A percentile compares a stretch with the other conserved stretches of the same genome.
Evolutionary conservation across 1,284 basidiomycete genomes (phyloP).

Genomic region (Meripilus lineatus): DNA sequence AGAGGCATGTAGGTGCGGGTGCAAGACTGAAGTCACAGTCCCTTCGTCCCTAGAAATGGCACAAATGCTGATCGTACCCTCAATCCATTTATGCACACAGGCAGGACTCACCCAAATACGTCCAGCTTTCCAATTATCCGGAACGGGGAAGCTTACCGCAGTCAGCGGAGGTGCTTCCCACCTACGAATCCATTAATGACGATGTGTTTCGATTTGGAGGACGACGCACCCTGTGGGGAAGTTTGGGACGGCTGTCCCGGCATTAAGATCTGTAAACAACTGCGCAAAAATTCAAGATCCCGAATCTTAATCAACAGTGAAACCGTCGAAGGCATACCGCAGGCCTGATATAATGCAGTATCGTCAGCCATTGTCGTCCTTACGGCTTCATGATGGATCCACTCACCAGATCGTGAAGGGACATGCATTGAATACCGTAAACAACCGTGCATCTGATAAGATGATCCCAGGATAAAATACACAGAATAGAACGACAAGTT

Average conservation of each 20-base stretch:
- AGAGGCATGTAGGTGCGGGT: constrained; percentile 35
- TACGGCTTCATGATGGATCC: background rate
- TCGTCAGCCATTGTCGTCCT: background rate
- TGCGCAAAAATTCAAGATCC: constrained; percentile 3
- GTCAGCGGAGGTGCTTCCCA: constrained; percentile 30
- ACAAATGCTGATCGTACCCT: background rate
- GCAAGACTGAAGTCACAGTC: constrained; percentile 39
- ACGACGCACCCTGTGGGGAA: constrained; percentile 23
- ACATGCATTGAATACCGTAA: constrained; percentile 30
- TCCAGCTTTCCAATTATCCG: constrained; percentile 34
- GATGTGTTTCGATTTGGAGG: background rate
- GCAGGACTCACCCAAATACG: constrained; percentile 30
- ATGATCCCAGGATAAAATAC: too few relatives aligned
- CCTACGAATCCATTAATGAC: constrained; percentile 9
- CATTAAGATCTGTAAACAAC: constrained; percentile 23
- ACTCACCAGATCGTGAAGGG: constrained; percentile 32
- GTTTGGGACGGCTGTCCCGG: constrained; percentile 19
- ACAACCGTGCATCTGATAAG: constrained; percentile 20
- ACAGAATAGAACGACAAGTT: too few relatives aligned
- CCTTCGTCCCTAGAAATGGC: constrained; percentile 23
- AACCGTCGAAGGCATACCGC: constrained; percentile 17
- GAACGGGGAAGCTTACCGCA: constrained; percentile 28
- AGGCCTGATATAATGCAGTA: constrained; percentile 16
- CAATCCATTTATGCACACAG: background rate
- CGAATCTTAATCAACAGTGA: too few relatives aligned